Evolutionary conservation across 192 early-diverging fungal species (phyloP).

Genomic region (Chytriomyces hyalinus): DNA sequence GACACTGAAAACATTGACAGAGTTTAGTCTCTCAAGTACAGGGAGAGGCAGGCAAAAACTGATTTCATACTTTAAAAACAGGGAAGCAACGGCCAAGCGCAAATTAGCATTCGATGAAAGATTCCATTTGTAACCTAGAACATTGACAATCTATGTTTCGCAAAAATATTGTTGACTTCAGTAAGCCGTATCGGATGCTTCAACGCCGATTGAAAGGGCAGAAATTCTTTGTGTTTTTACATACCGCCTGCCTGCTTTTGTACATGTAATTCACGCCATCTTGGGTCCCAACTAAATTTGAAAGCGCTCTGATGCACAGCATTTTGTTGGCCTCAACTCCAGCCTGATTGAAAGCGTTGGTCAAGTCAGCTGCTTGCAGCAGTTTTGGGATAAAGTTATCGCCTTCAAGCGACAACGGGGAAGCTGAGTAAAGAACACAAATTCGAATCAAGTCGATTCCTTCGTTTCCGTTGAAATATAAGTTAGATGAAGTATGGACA

Average conservation of each 20-base stretch:
- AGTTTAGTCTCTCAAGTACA: not conserved
- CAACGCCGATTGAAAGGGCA: not conserved
- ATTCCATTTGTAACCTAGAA: constrained; percentile 27
- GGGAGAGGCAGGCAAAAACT: constrained; percentile 9
- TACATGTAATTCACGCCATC: constrained; percentile 50
- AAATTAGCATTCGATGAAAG: constrained; percentile 47
- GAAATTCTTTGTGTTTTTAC: not conserved
- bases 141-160: constrained; percentile 37
- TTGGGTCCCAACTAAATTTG: constrained; percentile 71
- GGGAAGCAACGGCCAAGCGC: constrained; percentile 45
- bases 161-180: not conserved
- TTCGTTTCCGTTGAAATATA: not conserved
- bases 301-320: constrained; percentile 73
- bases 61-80: constrained; percentile 46
- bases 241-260: constrained; percentile 40
- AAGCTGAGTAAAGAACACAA: constrained; percentile 52
- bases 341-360: constrained; percentile 33
- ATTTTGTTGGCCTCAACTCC: constrained; percentile 73
- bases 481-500: not conserved
- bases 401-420: constrained; percentile 32
- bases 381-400: constrained; percentile 25
- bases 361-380: constrained; percentile 21
- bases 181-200: not conserved
- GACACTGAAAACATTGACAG: constrained; percentile 48
- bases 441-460: constrained; percentile 84